These are phyloP conservation scores for Penicillium occitanis DNA, from an alignment of 2,329 filamentous ascomycete genomes.

Conservation along the genomic window DNA sequence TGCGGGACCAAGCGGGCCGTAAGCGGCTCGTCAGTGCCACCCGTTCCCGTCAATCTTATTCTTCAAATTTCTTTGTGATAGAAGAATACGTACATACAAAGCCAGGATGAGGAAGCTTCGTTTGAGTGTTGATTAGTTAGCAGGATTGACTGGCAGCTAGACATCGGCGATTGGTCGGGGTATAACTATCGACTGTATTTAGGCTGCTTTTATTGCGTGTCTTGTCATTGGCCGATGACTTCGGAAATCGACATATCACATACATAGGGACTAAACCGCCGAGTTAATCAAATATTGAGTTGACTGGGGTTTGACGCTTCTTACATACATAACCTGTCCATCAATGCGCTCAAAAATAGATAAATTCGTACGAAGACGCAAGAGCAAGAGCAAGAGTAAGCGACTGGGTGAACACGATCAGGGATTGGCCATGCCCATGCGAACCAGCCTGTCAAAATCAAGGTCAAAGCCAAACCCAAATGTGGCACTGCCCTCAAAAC, in stretches of 20 bases:
- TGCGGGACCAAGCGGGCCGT: constrained; percentile 5
- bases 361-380: neutral
- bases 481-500: neutral
- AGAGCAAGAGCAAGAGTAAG: neutral
- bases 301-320: neutral
- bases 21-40: neutral
- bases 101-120: neutral
- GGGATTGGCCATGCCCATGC: neutral
- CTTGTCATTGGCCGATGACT: neutral
- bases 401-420: neutral
- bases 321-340: neutral
- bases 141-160: neutral
- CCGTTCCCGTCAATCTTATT: neutral
- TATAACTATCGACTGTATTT: neutral
- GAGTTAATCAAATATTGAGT: neutral
- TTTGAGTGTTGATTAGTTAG: neutral
- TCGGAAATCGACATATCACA: neutral
- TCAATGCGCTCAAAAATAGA: neutral
- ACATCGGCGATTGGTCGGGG: neutral
- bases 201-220: neutral
- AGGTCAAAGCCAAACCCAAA: constrained; percentile 7
- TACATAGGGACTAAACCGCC: neutral
- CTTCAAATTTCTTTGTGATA: neutral
- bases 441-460: constrained; percentile 1
- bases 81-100: neutral